These are phyloP conservation scores for Ophiostoma perfectum DNA, from an alignment of 2,329 filamentous ascomycete species.

Conservation along the genomic window DNA sequence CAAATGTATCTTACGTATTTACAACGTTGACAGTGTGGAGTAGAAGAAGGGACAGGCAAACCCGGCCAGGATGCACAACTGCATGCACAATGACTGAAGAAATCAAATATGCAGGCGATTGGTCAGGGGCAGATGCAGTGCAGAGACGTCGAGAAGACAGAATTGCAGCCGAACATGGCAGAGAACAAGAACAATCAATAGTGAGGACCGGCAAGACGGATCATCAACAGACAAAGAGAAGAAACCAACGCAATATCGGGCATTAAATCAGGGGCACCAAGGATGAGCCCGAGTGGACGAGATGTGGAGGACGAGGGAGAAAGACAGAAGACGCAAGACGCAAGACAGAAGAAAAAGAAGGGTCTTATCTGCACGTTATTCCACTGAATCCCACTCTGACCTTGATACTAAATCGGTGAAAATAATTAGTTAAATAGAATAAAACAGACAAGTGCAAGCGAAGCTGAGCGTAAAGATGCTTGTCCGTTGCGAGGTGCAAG, in stretches of 20 bases:
- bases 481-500: not conserved
- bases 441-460: not conserved
- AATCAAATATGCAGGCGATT: no score
- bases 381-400: not conserved
- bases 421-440: no score
- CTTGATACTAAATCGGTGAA: no score
- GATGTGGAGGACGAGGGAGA: not conserved
- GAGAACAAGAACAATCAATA: no score
- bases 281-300: not conserved
- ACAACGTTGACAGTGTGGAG: no score
- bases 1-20: not conserved
- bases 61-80: not conserved
- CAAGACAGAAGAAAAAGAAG: not conserved
- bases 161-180: no score
- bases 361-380: not conserved
- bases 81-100: not conserved
- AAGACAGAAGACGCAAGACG: not conserved
- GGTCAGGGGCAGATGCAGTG: no score
- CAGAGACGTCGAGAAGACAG: no score
- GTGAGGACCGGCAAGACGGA: not conserved
- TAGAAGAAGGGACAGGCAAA: not conserved
- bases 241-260: not conserved
- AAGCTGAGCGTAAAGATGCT: not conserved
- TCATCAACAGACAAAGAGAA: not conserved
- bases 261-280: constrained; percentile 3